A percentile compares a stretch with the other conserved stretches of the same genome.
Evolutionary conservation across 2,329 filamentous ascomycete genomes (phyloP).

Genomic region (Pseudocercospora macadamiae): DNA sequence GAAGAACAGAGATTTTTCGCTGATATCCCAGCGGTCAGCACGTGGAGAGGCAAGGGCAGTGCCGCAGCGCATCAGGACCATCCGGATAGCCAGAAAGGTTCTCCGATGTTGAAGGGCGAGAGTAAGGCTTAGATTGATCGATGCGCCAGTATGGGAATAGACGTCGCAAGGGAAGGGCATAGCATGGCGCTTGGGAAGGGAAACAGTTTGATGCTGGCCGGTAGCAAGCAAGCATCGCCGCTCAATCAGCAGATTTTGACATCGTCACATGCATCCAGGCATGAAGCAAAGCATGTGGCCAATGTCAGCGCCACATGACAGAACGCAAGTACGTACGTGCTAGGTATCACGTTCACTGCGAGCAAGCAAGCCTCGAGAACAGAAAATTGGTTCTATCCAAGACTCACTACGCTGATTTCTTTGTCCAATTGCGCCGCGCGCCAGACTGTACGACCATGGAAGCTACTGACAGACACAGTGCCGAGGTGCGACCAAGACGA

Average conservation of each 20-base stretch:
- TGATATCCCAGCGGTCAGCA: constrained; percentile 93
- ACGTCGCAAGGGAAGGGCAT: constrained; percentile 4
- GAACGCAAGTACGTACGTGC: neutral
- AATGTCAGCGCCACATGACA: neutral
- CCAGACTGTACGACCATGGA: neutral
- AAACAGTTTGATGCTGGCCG: neutral
- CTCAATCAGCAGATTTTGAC: constrained; percentile 2
- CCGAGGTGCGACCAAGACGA: neutral
- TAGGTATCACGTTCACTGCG: neutral
- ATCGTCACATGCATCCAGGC: neutral
- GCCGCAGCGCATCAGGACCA: constrained; percentile 78
- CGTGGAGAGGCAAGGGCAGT: constrained; percentile 91
- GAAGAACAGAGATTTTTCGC: constrained; percentile 86
- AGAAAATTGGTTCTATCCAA: too few species aligned
- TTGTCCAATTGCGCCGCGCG: too few species aligned
- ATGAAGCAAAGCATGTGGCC: neutral
- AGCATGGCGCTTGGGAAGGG: constrained; percentile 6
- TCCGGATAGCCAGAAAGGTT: constrained; percentile 25
- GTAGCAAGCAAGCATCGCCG: constrained; percentile 6
- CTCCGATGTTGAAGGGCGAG: constrained; percentile 25
- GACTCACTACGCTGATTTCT: too few species aligned
- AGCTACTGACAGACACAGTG: neutral
- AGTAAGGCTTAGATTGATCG: constrained; percentile 15
- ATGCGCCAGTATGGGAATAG: neutral
- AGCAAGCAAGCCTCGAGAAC: too few species aligned